Base-by-base conservation (phyloP, 176 grass and related monocot species). In the Cymbopogon citratus region DNA sequence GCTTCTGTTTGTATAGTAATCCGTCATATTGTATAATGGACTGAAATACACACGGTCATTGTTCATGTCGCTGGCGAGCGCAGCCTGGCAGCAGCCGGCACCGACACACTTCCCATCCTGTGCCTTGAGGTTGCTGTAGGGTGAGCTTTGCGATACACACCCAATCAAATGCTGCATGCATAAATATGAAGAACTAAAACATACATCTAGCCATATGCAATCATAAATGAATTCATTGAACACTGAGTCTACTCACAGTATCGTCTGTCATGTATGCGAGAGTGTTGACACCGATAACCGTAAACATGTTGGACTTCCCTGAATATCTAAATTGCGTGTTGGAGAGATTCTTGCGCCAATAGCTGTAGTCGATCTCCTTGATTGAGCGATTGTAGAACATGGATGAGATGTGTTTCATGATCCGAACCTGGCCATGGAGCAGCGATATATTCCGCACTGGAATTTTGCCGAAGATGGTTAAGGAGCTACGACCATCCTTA, bases 281-380 rank as follows among this genome's bases (percentile, higher is more conserved):
- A n/a, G 69, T 82, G 68, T 82, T 82, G 68, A 63, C 2, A 7
- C 80, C 80, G 5, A 82, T 7, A 61, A 82, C 80, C 1, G 26
- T 82, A 21, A 82, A 82, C 6, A 6, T 61, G 51, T 82, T 82
- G 1, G 41, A 28, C 18, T 73, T 5, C 52, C 21, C 18, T 21
- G 69, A 60, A 28, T 63, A 73, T 24, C 18, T 82, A 68, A 25
- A 82, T 46, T 54, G 10, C 3, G 68, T 31, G 3, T 1, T 1
- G 1, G 9, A 19, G 48, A 62, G 6, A 23, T 69, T 4, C 35
- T 3, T 11, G 66, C 19, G 10, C 35, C 35, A 69, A 0, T 0
- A 6, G 12, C 6, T 12, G 4, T 6, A 13, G 1, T 24, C 9
- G 0, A 40, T 6, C 4, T 69, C 11, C 66, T 41, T 69, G 35